Conservation (phyloP, 371 early-diverging fungal species). For the Apophysomyces variabilis region DNA sequence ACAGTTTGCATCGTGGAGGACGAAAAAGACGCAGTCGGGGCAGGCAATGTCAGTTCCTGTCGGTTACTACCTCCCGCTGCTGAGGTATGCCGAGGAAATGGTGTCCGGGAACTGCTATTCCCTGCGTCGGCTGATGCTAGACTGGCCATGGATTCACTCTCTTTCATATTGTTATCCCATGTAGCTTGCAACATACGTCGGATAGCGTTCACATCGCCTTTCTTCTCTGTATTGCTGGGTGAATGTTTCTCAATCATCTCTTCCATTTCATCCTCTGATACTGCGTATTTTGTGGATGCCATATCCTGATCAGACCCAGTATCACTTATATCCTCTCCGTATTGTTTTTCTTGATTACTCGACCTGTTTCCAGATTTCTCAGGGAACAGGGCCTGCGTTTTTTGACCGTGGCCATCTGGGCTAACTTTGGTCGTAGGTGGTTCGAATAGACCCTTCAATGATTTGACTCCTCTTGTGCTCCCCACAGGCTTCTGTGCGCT, state of each 20-base stretch:
- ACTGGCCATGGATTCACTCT: constrained; percentile 29
- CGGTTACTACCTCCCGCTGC: not conserved
- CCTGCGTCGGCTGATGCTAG: constrained; percentile 15
- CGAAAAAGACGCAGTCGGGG: not conserved
- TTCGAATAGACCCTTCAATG: constrained; percentile 13
- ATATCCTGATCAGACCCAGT: not conserved
- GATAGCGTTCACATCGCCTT: constrained; percentile 27
- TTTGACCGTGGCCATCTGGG: constrained; percentile 5
- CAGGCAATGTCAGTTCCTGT: not conserved
- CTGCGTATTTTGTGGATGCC: constrained; percentile 29
- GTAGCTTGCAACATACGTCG: constrained; percentile 30
- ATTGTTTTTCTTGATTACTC: not conserved
- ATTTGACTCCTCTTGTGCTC: constrained; percentile 13
- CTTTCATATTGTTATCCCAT: constrained; percentile 25
- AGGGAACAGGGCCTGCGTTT: not conserved
- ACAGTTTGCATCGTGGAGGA: not conserved
- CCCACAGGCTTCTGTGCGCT: constrained; percentile 10
- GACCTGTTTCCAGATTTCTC: not conserved
- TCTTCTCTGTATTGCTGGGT: not conserved
- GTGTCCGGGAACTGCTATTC: not conserved
- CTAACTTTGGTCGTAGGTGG: not conserved
- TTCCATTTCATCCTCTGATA: constrained; percentile 20
- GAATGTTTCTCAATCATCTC: not conserved
- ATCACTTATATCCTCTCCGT: not conserved
- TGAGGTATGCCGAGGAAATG: not conserved